Base-by-base conservation (phyloP, 2,329 filamentous ascomycete genomes). In the Penicillium sp. region DNA sequence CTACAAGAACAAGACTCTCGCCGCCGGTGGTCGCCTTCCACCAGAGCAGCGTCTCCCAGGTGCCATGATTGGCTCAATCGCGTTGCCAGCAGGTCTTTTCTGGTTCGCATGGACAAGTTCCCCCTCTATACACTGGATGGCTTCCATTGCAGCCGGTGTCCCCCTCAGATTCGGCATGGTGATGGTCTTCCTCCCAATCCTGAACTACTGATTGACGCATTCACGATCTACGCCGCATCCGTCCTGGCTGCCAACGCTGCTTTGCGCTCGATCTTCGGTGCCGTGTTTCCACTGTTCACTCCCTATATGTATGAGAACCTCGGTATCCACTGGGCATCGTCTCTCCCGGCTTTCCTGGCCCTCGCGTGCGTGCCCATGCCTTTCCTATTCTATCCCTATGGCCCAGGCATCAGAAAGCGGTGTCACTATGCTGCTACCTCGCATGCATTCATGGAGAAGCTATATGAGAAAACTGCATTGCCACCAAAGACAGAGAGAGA, bases 101-200 rank as follows among this genome's bases (percentile, higher is more conserved):
- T 84, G 82, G 78, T 88, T 88, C 62, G 86, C 85, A 2, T 89
- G 85, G 86, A 88, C 86, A 0, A 85, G 83, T 57, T 79, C 73
- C 15, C 75, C 78, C 0, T 70, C 70, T 3, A 74, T 87, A 7
- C 84, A 85, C 68, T 88, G 81, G 79, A 76, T 81, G 42, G 81
- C 69, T 0, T 63, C 64, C 22, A 79, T 84, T 25, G 72, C 78
- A 6, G 80, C 77, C 22, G 75, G 77, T 5, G 77, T 79, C 8
- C 81, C 81, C 0, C 83, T 84, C 62, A 81, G 82, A 3, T 83
- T 82, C 56, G 81, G 81, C 40, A 81, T 87, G 64, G 72, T 73
- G 37, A 69, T 77, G 3, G 56, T 68, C 11, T 71, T 66, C 55
- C 56, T 71, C 4, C 56, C 61, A 1, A 58, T 65, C 14, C 61